phyloP scores from a whole-genome alignment of 2,329 filamentous ascomycete species.

The Fusarium liriodendri region DNA sequence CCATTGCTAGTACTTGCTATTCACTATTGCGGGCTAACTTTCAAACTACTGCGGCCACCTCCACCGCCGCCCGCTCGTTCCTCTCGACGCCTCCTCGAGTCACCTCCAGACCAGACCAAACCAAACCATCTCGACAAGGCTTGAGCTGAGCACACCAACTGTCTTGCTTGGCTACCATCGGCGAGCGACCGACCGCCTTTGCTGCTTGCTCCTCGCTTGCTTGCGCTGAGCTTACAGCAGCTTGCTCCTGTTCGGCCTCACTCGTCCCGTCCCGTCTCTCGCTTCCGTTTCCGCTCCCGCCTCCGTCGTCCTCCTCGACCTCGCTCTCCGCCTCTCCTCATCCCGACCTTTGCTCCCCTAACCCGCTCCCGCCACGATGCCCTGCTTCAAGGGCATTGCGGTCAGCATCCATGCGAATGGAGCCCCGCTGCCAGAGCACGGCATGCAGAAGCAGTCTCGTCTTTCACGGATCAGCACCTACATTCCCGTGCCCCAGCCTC shows the following conservation, averaged over 20 bases:
- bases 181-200: constrained; percentile 31
- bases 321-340: constrained; percentile 30
- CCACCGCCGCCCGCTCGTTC: constrained; percentile 41
- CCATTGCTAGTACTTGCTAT: constrained; percentile 17
- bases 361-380: constrained; percentile 65
- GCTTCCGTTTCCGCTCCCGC: constrained; percentile 7
- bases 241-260: constrained; percentile 13
- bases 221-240: constrained; percentile 11
- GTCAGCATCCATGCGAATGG: constrained; percentile 91
- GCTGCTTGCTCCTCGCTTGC: constrained; percentile 18
- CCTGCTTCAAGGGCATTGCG: constrained; percentile 99
- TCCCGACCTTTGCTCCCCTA: constrained; percentile 23
- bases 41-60: constrained; percentile 26
- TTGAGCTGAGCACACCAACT: constrained; percentile 32
- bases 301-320: constrained; percentile 21
- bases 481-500: constrained; percentile 93
- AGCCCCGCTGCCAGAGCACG: constrained; percentile 89
- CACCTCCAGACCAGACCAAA: constrained; percentile 26
- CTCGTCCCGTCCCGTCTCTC: constrained; percentile 6
- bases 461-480: constrained; percentile 95
- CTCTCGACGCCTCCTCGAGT: constrained; percentile 39
- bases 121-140: constrained; percentile 27
- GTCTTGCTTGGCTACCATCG: constrained; percentile 18
- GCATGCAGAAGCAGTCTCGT: constrained; percentile 92
- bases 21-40: constrained; percentile 36